Percentiles rank a stretch among this genome's conserved stretches.
phyloP scores from a whole-genome alignment of 108 stramenopile species.

The Cyclotella cryptica region DNA sequence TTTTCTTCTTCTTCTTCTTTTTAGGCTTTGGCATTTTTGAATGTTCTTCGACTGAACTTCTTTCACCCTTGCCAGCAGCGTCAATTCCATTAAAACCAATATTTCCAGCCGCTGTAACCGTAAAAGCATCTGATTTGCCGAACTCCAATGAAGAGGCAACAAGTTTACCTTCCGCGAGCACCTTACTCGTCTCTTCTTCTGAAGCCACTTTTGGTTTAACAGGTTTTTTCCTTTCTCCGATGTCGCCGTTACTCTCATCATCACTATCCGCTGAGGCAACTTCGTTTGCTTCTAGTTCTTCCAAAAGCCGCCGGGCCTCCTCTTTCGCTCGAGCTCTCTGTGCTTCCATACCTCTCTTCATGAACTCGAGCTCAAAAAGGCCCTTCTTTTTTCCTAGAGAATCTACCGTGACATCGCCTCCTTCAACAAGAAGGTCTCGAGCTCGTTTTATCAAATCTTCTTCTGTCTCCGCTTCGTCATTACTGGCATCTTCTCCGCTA shows the following conservation, averaged over 20 bases:
- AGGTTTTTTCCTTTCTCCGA: conserved; percentile 23
- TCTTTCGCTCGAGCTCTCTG: conserved; percentile 87
- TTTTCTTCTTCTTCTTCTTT: conserved; percentile 48
- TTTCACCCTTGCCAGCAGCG: conserved; percentile 34
- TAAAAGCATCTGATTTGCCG: conserved; percentile 74
- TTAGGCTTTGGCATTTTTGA: conserved; percentile 18
- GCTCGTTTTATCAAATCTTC: conserved; percentile 75
- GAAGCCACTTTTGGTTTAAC: conserved; percentile 63
- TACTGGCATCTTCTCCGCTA: conserved; percentile 41
- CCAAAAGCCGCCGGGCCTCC: conserved; percentile 84
- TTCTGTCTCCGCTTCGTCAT: conserved; percentile 57
- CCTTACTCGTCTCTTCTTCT: conserved; percentile 69
- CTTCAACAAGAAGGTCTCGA: conserved; percentile 70
- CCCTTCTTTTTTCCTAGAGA: conserved; percentile 64
- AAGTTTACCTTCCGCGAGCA: conserved; percentile 78
- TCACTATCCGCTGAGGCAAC: conserved; percentile 50
- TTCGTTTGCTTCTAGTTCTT: conserved; percentile 92
- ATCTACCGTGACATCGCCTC: conserved; percentile 55
- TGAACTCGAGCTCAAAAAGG: conserved; percentile 93
- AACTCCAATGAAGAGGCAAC: conserved; percentile 77
- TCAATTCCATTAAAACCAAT: conserved; percentile 16
- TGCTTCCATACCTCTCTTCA: conserved; percentile 90
- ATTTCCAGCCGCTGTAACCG: conserved; percentile 40
- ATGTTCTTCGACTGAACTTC: conserved; percentile 16
- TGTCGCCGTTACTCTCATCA: conserved; percentile 44